phyloP scores from a whole-genome alignment of 495 filamentous ascomycete species.

The Podospora pseudocomata region DNA sequence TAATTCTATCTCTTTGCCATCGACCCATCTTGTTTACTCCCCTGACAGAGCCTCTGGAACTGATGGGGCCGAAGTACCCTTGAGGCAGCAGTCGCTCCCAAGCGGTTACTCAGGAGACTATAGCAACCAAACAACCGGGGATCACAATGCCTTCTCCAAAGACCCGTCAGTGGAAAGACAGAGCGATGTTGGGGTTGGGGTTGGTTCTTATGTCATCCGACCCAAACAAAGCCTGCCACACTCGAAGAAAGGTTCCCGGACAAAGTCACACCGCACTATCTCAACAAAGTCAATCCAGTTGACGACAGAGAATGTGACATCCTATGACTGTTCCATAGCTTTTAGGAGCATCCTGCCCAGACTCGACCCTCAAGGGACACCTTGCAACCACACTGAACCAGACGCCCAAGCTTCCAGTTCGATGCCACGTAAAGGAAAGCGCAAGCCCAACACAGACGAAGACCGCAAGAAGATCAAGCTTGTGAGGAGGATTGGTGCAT shows the following conservation, averaged over 20 bases:
- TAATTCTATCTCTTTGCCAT: neutral
- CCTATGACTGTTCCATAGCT: neutral
- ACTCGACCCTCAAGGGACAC: neutral
- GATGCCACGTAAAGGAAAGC: neutral
- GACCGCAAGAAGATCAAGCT: neutral
- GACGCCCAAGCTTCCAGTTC: neutral
- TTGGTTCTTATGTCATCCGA: neutral
- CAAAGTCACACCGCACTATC: neutral
- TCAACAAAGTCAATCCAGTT: neutral
- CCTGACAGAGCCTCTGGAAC: neutral
- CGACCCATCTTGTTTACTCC: neutral
- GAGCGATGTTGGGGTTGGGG: neutral
- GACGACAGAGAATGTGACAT: neutral
- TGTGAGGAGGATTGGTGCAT: neutral
- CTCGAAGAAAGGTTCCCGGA: neutral
- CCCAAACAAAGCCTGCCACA: neutral
- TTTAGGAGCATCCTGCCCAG: neutral
- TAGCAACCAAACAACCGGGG: neutral
- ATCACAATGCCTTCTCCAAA: neutral
- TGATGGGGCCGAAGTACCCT: neutral
- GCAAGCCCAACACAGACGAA: neutral
- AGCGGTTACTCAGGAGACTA: neutral
- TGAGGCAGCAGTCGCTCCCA: neutral
- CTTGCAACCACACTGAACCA: neutral
- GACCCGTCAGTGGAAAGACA: neutral